These are phyloP conservation scores for Spirogloea muscicola DNA, from an alignment of 139 green algal genomes.

Conservation along the genomic window DNA sequence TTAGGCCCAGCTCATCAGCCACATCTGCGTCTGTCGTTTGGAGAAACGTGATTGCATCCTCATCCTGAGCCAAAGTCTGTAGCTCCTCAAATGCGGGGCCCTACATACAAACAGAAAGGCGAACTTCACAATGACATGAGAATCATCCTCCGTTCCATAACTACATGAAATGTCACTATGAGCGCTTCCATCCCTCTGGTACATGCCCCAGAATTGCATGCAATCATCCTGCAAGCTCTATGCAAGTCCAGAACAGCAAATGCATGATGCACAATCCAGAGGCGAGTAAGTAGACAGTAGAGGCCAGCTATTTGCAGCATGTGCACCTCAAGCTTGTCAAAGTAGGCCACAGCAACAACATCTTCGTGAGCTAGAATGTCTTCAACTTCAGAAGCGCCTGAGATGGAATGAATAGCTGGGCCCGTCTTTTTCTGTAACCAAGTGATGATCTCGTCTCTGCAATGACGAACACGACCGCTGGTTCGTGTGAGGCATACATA, in stretches of 20 bases:
- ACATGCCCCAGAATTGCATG: no score
- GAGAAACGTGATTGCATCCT: constrained; percentile 18
- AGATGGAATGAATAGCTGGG: not conserved
- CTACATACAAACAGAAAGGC: not conserved
- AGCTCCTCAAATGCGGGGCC: constrained; percentile 6
- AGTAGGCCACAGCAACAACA: constrained; percentile 11
- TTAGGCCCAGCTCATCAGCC: not conserved
- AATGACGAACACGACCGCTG: no score
- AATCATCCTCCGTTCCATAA: no score
- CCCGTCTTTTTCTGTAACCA: constrained; percentile 9
- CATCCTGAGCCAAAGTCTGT: not conserved
- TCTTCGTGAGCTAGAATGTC: not conserved
- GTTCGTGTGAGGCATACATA: no score
- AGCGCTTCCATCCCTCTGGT: no score
- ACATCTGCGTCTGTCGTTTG: constrained; percentile 12
- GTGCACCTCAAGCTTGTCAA: constrained; percentile 23
- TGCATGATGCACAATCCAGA: no score
- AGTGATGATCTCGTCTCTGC: not conserved
- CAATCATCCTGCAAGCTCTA: no score
- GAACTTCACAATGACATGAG: no score
- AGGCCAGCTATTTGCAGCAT: no score
- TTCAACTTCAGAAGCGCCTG: not conserved
- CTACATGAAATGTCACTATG: no score
- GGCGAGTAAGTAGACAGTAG: no score
- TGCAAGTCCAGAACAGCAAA: no score